Base-by-base conservation (phyloP, 345 rosid genomes). In the Brassica rapa region DNA sequence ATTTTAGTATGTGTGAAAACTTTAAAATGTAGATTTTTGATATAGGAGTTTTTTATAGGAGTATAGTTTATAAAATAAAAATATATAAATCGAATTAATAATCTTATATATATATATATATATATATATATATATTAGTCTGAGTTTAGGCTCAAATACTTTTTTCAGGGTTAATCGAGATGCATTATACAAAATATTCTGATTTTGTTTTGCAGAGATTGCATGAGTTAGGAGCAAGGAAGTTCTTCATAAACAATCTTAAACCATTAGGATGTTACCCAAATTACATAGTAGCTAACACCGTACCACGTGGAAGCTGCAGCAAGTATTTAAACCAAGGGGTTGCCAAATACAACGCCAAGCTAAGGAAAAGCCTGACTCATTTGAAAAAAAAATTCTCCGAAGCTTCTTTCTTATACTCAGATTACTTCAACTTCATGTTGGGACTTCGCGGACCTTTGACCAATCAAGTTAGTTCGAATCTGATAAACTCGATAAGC, bases 191-290 rank as follows among this genome's bases (percentile, higher is more conserved):
- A 14, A 30, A 62, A 32, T n/a, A 51, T 51, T n/a, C 21, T 51
- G n/a, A 10, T 51, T n/a, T 46, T n/a, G n/a, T 19, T 51, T 23
- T 24, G 27, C 21, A 80, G 82, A 80, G 64, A 39, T 55, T 80
- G 21, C 66, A 79, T 62, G 12, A 30, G 30, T 69, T 61, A 74
- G 79, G 82, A 74, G 75, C 82, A 33, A 63, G 79, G 8, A 80
- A 74, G 4, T 74, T 80, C 49, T 74, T 80, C 51, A 32, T 80
- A 53, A 74, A 80, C 30, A 74, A 74, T 67, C 64, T 74, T 5
- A 68, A 66, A 55, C 83, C 83, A 53, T 8, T 69, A 51, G 82
- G 82, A 14, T 80, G 82, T 37, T 74, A 73, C 51, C 82, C 82
- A 32, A 62, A 62, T 27, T 27, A 27, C 37, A 55, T 61, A n/a